phyloP scores from a whole-genome alignment of 2,329 filamentous ascomycete genomes.

The Eutypella sp. region DNA sequence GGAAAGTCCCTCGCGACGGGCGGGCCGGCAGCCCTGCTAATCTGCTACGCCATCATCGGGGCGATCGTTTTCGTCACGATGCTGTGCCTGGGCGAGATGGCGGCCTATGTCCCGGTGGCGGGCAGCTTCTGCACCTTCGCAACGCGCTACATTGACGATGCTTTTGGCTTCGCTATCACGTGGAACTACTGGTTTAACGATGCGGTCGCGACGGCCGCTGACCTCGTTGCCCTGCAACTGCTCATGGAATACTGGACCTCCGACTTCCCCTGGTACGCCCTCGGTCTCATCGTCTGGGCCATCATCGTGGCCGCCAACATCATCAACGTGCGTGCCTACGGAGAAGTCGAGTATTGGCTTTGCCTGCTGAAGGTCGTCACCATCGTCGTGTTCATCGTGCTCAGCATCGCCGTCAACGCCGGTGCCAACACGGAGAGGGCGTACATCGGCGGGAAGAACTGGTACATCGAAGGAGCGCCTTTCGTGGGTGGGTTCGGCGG shows the following conservation, averaged over 20 bases:
- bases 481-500: conserved; percentile 62
- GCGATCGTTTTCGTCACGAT: conserved; percentile 55
- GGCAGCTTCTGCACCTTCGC: conserved; percentile 53
- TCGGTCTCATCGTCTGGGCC: conserved; percentile 58
- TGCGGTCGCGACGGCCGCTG: conserved; percentile 54
- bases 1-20: conserved; percentile 55
- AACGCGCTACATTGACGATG: conserved; percentile 47
- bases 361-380: conserved; percentile 49
- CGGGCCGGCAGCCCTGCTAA: conserved; percentile 54
- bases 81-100: conserved; percentile 56
- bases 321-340: conserved; percentile 48
- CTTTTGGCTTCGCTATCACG: conserved; percentile 49
- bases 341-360: conserved; percentile 55
- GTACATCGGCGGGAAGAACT: conserved; percentile 56
- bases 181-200: conserved; percentile 66
- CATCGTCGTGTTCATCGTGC: conserved; percentile 57
- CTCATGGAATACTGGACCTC: conserved; percentile 58
- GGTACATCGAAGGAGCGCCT: conserved; percentile 54
- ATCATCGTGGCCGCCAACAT: conserved; percentile 49
- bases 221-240: conserved; percentile 55
- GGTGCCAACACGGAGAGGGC: conserved; percentile 48
- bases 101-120: conserved; percentile 50
- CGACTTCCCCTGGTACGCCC: conserved; percentile 57
- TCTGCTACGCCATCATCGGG: conserved; percentile 53
- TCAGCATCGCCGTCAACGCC: conserved; percentile 55